phyloP scores from a whole-genome alignment of 805 yeast genomes.

The Teunomyces panamensis region DNA sequence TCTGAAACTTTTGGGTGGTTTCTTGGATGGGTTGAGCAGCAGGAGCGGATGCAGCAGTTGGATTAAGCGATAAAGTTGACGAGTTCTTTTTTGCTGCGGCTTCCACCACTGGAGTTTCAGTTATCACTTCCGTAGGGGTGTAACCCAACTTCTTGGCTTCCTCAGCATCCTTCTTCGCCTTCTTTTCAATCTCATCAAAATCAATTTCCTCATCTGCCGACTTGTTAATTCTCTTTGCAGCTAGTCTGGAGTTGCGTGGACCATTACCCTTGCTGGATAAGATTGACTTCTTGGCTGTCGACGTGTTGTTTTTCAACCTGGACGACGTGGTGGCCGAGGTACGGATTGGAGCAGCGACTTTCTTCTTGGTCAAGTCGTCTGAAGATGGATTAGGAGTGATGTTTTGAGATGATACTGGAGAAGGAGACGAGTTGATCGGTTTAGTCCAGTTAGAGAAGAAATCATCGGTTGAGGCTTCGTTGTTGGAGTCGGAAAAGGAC shows the following conservation, averaged over 20 bases:
- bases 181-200: conserved; percentile 63
- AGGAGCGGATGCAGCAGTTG: conserved; percentile 1
- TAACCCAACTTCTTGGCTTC: conserved; percentile 57
- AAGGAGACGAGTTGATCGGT: conserved; percentile 55
- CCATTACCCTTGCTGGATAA: conserved; percentile 52
- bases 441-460: conserved; percentile 92
- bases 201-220: conserved; percentile 48
- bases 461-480: conserved; percentile 62
- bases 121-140: conserved; percentile 30
- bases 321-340: conserved; percentile 24
- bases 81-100: conserved; percentile 7
- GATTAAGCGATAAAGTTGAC: conserved; percentile 12
- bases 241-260: conserved; percentile 54
- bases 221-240: conserved; percentile 50
- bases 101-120: conserved; percentile 1
- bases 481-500: conserved; percentile 33
- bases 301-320: conserved; percentile 19
- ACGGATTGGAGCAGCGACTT: conserved; percentile 11
- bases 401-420: conserved; percentile 47
- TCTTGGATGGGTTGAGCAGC: conserved; percentile 32
- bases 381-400: conserved; percentile 42
- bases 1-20: conserved; percentile 70
- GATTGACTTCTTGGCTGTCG: conserved; percentile 27
- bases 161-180: conserved; percentile 80
- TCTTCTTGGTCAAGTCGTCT: conserved; percentile 26